phyloP scores from a whole-genome alignment of 192 early-diverging fungal genomes.

The Phlyctochytrium bullatum region DNA sequence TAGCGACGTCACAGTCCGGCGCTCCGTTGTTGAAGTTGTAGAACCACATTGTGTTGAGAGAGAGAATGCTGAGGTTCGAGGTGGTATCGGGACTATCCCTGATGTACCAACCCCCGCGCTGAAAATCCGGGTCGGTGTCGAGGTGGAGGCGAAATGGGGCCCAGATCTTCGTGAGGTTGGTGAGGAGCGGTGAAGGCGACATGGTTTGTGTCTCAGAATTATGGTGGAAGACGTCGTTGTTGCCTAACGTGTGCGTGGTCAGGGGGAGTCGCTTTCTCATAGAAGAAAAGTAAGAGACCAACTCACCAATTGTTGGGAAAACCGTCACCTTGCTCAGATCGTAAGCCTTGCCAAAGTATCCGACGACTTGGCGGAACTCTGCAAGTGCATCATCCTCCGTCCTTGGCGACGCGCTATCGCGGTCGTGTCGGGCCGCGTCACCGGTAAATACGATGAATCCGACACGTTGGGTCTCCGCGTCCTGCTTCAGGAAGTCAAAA shows the following conservation, averaged over 20 bases:
- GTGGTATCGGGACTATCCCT: slow-evolving; percentile 7
- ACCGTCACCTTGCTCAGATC: slow-evolving; percentile 15
- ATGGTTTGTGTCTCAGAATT: too few relatives aligned
- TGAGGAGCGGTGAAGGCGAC: slow-evolving; percentile 19
- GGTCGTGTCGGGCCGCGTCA: slow-evolving; percentile 36
- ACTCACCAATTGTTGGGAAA: slow-evolving; percentile 33
- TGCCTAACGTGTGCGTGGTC: too few relatives aligned
- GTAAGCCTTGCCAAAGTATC: slow-evolving; percentile 13
- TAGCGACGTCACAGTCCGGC: slow-evolving; percentile 16
- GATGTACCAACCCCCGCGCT: slow-evolving; percentile 29
- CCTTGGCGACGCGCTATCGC: slow-evolving; percentile 14
- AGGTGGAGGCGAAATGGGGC: slow-evolving; percentile 17
- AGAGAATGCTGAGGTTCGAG: slow-evolving; percentile 27
- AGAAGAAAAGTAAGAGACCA: too few relatives aligned
- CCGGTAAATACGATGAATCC: slow-evolving; percentile 31
- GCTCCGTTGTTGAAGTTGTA: slow-evolving; percentile 24
- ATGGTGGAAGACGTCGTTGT: slow-evolving; percentile 32
- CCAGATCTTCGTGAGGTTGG: slow-evolving; percentile 27
- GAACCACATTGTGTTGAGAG: slow-evolving; percentile 30
- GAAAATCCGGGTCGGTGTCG: slow-evolving; percentile 7
- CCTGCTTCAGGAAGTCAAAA: slow-evolving; percentile 20
- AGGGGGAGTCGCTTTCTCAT: too few relatives aligned
- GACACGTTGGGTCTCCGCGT: slow-evolving; percentile 13
- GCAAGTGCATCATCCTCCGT: not conserved
- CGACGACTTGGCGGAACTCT: slow-evolving; percentile 17